Evolutionary conservation across 2,329 filamentous ascomycete species (phyloP).

Genomic region (Colletotrichum noveboracense): DNA sequence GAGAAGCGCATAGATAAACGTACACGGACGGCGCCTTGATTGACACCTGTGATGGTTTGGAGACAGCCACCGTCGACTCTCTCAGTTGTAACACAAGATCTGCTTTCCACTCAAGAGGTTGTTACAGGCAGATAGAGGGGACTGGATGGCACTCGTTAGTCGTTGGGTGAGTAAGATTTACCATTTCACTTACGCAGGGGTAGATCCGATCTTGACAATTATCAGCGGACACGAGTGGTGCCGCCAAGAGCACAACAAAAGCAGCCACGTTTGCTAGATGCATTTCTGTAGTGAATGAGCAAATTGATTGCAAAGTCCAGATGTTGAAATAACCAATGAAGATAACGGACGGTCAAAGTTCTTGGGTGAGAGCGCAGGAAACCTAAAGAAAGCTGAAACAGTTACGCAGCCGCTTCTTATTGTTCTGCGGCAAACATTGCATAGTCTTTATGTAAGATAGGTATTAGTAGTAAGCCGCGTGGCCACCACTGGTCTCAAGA

Average conservation of each 20-base stretch:
- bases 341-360: not conserved
- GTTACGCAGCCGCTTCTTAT: not conserved
- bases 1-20: not conserved
- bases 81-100: not conserved
- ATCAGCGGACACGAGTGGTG: not conserved
- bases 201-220: not conserved
- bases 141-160: not conserved
- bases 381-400: not conserved
- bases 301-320: not conserved
- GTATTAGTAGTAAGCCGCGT: rapidly evolving
- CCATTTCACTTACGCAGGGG: not conserved
- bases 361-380: rapidly evolving
- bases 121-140: not conserved
- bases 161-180: not conserved
- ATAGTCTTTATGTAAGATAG: not conserved
- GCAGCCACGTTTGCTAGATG: not conserved
- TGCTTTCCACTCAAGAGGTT: not conserved
- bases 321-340: not conserved
- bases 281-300: not conserved
- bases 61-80: not conserved
- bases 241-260: not conserved
- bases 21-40: not conserved
- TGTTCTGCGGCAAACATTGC: not conserved
- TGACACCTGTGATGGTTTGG: not conserved
- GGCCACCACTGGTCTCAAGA: rapidly evolving